Evolutionary conservation across 352 stramenopile genomes (phyloP).

Genomic region (Aphanomyces stellatus): DNA sequence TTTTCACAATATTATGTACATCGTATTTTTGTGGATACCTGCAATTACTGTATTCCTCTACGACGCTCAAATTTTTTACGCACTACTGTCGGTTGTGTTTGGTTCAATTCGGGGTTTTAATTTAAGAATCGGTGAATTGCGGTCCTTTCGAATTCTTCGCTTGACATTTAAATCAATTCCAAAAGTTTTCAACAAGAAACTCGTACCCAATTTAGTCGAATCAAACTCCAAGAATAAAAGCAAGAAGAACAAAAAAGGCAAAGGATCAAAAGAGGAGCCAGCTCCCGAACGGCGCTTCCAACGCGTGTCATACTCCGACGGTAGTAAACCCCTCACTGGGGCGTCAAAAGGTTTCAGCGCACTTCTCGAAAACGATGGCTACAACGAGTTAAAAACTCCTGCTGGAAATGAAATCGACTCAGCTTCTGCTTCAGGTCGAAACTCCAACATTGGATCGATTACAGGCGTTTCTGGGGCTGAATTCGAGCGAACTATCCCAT

Average conservation of each 20-base stretch:
- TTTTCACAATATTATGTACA: constrained; percentile 24
- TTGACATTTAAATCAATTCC: constrained; percentile 28
- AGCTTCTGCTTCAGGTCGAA: constrained; percentile 25
- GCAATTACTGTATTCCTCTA: constrained; percentile 24
- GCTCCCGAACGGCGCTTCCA: constrained; percentile 67
- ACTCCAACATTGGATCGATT: constrained; percentile 56
- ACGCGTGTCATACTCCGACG: constrained; percentile 72
- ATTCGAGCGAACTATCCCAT: constrained; percentile 82
- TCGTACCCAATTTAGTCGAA: constrained; percentile 80
- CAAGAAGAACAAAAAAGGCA: constrained; percentile 46
- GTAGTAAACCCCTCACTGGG: constrained; percentile 69
- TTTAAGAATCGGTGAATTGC: constrained; percentile 23
- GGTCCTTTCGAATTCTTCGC: constrained; percentile 25
- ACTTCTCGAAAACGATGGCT: constrained; percentile 19
- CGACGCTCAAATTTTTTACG: constrained; percentile 26
- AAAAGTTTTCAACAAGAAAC: constrained; percentile 84
- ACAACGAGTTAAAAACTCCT: constrained; percentile 15
- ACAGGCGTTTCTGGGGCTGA: constrained; percentile 74
- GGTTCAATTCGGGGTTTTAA: constrained; percentile 24
- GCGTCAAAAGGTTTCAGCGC: constrained; percentile 72
- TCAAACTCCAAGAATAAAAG: constrained; percentile 36
- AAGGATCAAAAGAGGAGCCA: constrained; percentile 30
- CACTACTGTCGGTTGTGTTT: constrained; percentile 24
- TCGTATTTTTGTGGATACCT: constrained; percentile 26
- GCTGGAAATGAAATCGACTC: neutral